Percentiles rank a stretch among this genome's conserved stretches.
These are phyloP conservation scores for Dendrothele bispora DNA, from an alignment of 768 basidiomycete species.

Conservation along the genomic window DNA sequence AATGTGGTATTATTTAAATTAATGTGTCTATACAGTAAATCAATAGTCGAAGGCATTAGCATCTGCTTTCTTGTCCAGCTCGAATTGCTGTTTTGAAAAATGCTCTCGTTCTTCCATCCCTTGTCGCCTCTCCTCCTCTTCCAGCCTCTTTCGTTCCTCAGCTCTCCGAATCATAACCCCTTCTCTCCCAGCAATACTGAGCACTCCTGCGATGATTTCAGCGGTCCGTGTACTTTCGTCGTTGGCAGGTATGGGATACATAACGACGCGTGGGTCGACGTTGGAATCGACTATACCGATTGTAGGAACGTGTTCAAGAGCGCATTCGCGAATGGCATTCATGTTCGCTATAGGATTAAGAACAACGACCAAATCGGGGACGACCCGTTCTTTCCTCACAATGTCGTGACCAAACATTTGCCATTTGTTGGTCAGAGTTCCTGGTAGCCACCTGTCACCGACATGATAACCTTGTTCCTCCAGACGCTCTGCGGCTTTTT, in stretches of 20 bases:
- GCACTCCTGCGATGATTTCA: conserved; percentile 85
- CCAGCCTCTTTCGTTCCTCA: conserved; percentile 26
- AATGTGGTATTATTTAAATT: background rate
- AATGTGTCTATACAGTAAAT: background rate
- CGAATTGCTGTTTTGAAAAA: conserved; percentile 7
- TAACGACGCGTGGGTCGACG: conserved; percentile 92
- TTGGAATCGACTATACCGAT: conserved; percentile 95
- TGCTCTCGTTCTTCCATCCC: conserved; percentile 5
- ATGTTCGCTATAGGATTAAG: conserved; percentile 87
- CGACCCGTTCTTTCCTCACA: conserved; percentile 51
- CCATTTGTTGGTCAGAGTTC: conserved; percentile 87
- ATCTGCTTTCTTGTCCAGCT: background rate
- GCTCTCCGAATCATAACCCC: conserved; percentile 53
- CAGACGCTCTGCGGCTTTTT: conserved; percentile 77
- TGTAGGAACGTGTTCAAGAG: conserved; percentile 86
- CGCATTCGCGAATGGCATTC: conserved; percentile 89
- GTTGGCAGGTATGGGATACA: conserved; percentile 99
- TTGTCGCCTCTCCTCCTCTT: conserved; percentile 13
- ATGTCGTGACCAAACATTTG: conserved; percentile 68
- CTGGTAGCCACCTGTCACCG: conserved; percentile 89
- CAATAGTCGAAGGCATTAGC: conserved; percentile 1
- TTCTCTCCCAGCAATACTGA: conserved; percentile 85
- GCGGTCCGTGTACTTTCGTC: conserved; percentile 91
- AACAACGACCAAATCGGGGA: conserved; percentile 88
- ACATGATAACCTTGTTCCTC: conserved; percentile 83